Evolutionary conservation across 192 early-diverging fungal genomes (phyloP), one percentile per base, ranked within the genome.

Genomic region (Backusella tuberculispora): DNA sequence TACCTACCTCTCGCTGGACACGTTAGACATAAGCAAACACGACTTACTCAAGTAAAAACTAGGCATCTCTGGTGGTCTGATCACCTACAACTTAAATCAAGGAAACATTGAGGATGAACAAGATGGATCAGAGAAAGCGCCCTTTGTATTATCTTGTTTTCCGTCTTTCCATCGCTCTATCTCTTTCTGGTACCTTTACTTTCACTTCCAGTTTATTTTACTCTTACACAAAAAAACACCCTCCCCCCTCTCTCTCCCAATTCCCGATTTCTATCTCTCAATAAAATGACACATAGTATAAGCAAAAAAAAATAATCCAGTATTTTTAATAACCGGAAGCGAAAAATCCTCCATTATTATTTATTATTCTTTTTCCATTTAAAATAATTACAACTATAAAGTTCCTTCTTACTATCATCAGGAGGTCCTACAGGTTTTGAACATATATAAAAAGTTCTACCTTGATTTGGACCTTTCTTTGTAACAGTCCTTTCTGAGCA

Each of bases 41-140:
- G 95, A n/a, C 92, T 98, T 99, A 79, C 98, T n/a, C 98, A 74
- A 95, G 92, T 91, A 98, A 99, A 90, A 97, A 99, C 68, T 88
- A 84, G 78, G 97, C 90, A 77, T 98, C 96, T 81, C 93, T 86
- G 88, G 91, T 88, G 76, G 93, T 94, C 81, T 88, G 80, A 67
- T 96, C 95, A 85, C 94, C 93, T 85, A 98, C 98, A 72, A 99
- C 89, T 86, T 95, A 90, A 80, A 98, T 83, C 73, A 99, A 92
- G 70, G 95, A 90, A 76, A 93, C 95, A 90, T 95, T 90, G 83
- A 92, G 92, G 50, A 53, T 53, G 50, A 24, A 53, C 19, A 19
- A 53, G 50, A 19, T 21, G 50, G 50, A 53, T 53, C 50, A 53
- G 8, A n/a, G 50, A 53, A 53, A 53, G 50, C 50, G 50, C 50